These are phyloP conservation scores for Aspergillus awamori DNA, from an alignment of 2,329 filamentous ascomycete species.

Conservation along the genomic window DNA sequence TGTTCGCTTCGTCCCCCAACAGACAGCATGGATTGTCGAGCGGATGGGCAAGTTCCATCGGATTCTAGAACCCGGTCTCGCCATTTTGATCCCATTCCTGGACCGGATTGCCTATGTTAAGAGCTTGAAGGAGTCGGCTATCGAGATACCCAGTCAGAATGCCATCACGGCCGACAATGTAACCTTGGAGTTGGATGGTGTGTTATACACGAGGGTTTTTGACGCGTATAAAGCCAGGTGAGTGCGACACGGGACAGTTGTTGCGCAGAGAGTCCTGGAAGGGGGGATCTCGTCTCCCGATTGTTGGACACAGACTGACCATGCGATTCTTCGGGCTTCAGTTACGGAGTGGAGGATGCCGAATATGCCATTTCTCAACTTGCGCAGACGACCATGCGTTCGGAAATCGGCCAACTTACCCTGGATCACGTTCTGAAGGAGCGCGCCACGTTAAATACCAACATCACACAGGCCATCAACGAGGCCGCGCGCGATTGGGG, in stretches of 20 bases:
- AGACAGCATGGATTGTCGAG: constrained; percentile 99
- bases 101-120: constrained; percentile 98
- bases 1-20: constrained; percentile 96
- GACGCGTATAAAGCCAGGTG: constrained; percentile 97
- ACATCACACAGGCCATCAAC: constrained; percentile 99
- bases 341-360: constrained; percentile 96
- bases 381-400: constrained; percentile 98
- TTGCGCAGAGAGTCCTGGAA: not conserved
- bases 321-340: constrained; percentile 40
- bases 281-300: not conserved
- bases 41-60: constrained; percentile 98
- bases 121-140: constrained; percentile 91
- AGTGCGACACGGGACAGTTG: constrained; percentile 27
- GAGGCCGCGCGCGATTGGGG: constrained; percentile 97
- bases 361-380: constrained; percentile 98
- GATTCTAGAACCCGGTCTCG: constrained; percentile 88
- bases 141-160: constrained; percentile 96
- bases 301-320: not conserved
- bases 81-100: constrained; percentile 83
- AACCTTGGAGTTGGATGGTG: constrained; percentile 91
- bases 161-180: constrained; percentile 99
- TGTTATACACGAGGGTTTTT: constrained; percentile 93
- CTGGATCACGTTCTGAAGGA: constrained; percentile 98
- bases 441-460: constrained; percentile 91
- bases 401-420: constrained; percentile 93